A percentile compares a stretch with the other conserved stretches of the same genome.
Conservation (phyloP, 2,329 filamentous ascomycete genomes). For the Pochonia chlamydosporia region DNA sequence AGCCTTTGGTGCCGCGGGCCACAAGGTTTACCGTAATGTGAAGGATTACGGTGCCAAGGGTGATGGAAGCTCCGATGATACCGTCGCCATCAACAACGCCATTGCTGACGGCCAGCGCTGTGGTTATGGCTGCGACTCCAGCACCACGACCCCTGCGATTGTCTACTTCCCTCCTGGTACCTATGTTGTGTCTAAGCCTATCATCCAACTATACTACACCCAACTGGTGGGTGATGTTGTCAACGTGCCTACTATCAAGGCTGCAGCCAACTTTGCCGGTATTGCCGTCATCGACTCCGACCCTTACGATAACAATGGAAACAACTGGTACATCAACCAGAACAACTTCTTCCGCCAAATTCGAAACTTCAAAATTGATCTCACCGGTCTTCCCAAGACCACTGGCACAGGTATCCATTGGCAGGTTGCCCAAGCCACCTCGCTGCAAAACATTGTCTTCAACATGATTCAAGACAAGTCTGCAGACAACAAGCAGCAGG, state of each 20-base stretch:
- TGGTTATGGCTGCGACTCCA: constrained; percentile 74
- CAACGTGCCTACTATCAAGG: constrained; percentile 69
- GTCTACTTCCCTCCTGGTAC: constrained; percentile 90
- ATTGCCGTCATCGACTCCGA: constrained; percentile 88
- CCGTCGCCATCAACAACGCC: constrained; percentile 78
- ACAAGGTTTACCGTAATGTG: constrained; percentile 73
- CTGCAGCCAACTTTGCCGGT: constrained; percentile 64
- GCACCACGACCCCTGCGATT: constrained; percentile 75
- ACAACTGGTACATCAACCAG: constrained; percentile 75
- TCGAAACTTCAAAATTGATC: constrained; percentile 75
- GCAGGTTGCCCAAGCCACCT: constrained; percentile 81
- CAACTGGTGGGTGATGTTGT: constrained; percentile 81
- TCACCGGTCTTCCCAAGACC: constrained; percentile 56
- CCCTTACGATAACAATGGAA: constrained; percentile 65
- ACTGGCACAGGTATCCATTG: constrained; percentile 71
- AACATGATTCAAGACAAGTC: constrained; percentile 66
- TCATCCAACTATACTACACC: constrained; percentile 87
- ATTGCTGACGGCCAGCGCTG: constrained; percentile 76
- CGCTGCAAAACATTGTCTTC: constrained; percentile 75
- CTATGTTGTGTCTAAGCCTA: constrained; percentile 73
- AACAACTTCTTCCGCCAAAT: constrained; percentile 81
- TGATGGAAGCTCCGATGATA: constrained; percentile 71
- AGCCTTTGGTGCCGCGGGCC: constrained; percentile 50
- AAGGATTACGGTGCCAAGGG: constrained; percentile 69
- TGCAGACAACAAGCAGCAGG: constrained; percentile 62